Evolutionary conservation across 805 yeast species (phyloP).

Genomic region (Yamadazyma scolyti): DNA sequence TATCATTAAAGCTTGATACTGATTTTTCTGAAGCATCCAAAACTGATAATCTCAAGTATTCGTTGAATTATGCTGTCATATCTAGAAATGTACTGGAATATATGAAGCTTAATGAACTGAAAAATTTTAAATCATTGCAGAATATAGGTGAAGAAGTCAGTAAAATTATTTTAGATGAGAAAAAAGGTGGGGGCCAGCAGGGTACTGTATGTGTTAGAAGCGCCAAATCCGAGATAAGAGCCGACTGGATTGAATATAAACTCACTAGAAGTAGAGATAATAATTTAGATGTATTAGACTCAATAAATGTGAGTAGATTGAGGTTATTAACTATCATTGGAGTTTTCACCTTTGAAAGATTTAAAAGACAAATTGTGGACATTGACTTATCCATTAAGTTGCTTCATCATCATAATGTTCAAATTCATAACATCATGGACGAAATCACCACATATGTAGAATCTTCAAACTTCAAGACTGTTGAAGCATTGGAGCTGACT

Average conservation of each 20-base stretch:
- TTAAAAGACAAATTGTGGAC: slow-evolving; percentile 76
- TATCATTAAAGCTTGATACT: slow-evolving; percentile 60
- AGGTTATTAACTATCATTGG: slow-evolving; percentile 79
- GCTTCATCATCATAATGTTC: slow-evolving; percentile 25
- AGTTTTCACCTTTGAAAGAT: slow-evolving; percentile 85
- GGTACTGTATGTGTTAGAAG: slow-evolving; percentile 40
- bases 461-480: slow-evolving; percentile 79
- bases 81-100: slow-evolving; percentile 58
- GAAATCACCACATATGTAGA: slow-evolving; percentile 62
- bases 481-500: slow-evolving; percentile 82
- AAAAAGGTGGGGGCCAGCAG: slow-evolving; percentile 43
- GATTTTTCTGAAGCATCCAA: slow-evolving; percentile 71
- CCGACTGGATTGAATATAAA: slow-evolving; percentile 44
- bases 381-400: slow-evolving; percentile 40
- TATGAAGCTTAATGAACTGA: slow-evolving; percentile 40
- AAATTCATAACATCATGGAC: slow-evolving; percentile 43
- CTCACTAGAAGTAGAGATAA: slow-evolving; percentile 27
- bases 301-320: slow-evolving; percentile 45
- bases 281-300: slow-evolving; percentile 13
- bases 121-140: slow-evolving; percentile 40
- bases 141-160: slow-evolving; percentile 48
- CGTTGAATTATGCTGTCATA: slow-evolving; percentile 86
- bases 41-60: slow-evolving; percentile 75
- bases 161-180: slow-evolving; percentile 39
- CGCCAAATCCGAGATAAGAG: slow-evolving; percentile 57